Evolutionary conservation across 768 basidiomycete species (phyloP).

Genomic region (Suillus tomentosus): DNA sequence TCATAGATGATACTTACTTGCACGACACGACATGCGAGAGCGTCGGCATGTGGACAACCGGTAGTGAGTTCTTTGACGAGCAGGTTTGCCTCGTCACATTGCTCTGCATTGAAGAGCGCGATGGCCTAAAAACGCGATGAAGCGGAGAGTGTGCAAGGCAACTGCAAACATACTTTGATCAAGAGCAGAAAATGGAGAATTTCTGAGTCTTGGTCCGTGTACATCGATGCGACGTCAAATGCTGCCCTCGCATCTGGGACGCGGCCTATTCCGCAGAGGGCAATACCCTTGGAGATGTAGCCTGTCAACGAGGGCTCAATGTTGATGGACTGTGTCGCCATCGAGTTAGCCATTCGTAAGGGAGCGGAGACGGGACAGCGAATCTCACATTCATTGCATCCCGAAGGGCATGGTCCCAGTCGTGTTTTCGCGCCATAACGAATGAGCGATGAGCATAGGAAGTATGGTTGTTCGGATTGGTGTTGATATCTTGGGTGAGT

Average conservation of each 20-base stretch:
- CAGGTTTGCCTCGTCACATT: neutral
- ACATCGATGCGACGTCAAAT: neutral
- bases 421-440: neutral
- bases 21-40: neutral
- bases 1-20: neutral
- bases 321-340: neutral
- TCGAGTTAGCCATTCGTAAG: neutral
- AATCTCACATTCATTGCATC: neutral
- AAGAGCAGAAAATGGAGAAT: neutral
- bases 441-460: neutral
- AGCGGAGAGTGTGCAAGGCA: neutral
- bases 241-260: neutral
- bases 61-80: neutral
- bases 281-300: neutral
- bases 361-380: neutral
- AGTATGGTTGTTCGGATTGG: neutral
- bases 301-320: neutral
- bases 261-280: neutral
- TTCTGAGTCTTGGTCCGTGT: neutral
- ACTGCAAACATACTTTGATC: neutral
- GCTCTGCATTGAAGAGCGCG: neutral
- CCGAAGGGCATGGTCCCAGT: neutral
- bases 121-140: neutral
- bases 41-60: neutral
- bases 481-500: neutral